A percentile compares a stretch with the other conserved stretches of the same genome.
Evolutionary conservation across 2,329 filamentous ascomycete genomes (phyloP).

Genomic region (Emericellopsis atlantica): DNA sequence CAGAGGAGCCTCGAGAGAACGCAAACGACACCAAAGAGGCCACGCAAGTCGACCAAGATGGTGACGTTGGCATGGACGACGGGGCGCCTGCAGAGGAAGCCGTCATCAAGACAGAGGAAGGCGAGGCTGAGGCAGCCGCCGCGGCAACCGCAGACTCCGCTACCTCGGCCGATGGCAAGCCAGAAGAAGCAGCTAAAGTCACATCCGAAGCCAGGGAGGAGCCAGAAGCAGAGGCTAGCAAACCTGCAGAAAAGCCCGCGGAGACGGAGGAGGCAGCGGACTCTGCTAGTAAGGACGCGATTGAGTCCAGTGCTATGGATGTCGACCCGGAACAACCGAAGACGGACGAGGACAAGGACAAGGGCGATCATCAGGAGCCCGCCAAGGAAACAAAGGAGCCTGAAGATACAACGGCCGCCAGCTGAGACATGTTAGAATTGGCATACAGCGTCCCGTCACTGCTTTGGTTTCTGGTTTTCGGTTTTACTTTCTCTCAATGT

Average conservation of each 20-base stretch:
- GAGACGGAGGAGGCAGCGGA: constrained; percentile 7
- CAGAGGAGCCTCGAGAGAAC: constrained; percentile 5
- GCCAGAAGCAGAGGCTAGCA: constrained; percentile 5
- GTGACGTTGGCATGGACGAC: constrained; percentile 38
- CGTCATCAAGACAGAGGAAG: constrained; percentile 27
- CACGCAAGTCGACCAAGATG: constrained; percentile 28
- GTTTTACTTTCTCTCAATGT: not conserved
- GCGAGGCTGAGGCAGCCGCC: constrained; percentile 17
- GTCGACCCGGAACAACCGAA: constrained; percentile 4
- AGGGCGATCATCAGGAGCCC: not conserved
- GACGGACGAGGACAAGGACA: constrained; percentile 1
- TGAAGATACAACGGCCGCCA: not conserved
- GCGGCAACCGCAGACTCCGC: constrained; percentile 12
- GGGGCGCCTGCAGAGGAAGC: constrained; percentile 15
- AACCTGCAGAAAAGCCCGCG: constrained; percentile 8
- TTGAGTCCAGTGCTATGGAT: constrained; percentile 4
- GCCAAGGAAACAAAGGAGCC: not conserved
- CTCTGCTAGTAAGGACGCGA: not conserved
- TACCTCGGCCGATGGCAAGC: constrained; percentile 15
- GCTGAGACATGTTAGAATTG: not conserved
- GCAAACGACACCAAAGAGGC: constrained; percentile 9
- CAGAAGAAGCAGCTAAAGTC: constrained; percentile 16
- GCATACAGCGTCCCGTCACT: too few species aligned
- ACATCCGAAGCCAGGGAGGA: constrained; percentile 14
- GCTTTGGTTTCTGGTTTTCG: too few species aligned